Evolutionary conservation across 2,329 filamentous ascomycete genomes (phyloP).

Genomic region (Talaromyces sp.): DNA sequence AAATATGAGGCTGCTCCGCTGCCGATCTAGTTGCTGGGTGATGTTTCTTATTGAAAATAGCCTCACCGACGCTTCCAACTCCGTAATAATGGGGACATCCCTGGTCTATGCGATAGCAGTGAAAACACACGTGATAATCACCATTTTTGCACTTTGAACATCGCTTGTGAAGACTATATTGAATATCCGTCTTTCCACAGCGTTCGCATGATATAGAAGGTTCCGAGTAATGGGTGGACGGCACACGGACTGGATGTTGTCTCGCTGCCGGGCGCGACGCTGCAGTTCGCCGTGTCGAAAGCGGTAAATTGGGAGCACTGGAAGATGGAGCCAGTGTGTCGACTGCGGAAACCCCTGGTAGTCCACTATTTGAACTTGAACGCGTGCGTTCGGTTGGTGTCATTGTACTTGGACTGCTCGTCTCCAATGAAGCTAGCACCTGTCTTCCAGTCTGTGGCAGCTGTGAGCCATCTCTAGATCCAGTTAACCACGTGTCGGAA

Average conservation of each 20-base stretch:
- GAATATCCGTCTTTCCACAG: slow-evolving; percentile 67
- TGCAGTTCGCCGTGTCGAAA: slow-evolving; percentile 14
- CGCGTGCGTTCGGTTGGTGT: slow-evolving; percentile 12
- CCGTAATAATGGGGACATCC: slow-evolving; percentile 87
- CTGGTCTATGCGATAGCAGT: slow-evolving; percentile 70
- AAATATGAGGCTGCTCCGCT: slow-evolving; percentile 47
- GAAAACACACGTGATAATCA: slow-evolving; percentile 71
- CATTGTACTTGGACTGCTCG: slow-evolving; percentile 4
- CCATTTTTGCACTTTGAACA: slow-evolving; percentile 67
- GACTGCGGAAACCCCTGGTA: slow-evolving; percentile 1
- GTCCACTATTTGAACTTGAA: slow-evolving; percentile 1
- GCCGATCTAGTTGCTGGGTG: slow-evolving; percentile 33
- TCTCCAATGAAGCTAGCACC: slow-evolving; percentile 19
- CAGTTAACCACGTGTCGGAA: slow-evolving; percentile 20
- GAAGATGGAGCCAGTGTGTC: not conserved
- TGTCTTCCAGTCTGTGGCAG: slow-evolving; percentile 19
- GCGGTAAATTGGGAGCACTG: slow-evolving; percentile 15
- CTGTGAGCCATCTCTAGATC: slow-evolving; percentile 18
- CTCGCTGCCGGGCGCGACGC: slow-evolving; percentile 27
- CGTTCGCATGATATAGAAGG: slow-evolving; percentile 68
- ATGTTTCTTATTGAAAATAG: slow-evolving; percentile 55
- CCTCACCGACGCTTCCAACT: slow-evolving; percentile 69
- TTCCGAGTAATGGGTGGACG: slow-evolving; percentile 52
- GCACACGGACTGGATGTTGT: slow-evolving; percentile 20
- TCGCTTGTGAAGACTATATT: slow-evolving; percentile 82